phyloP scores from a whole-genome alignment of 371 early-diverging fungal genomes.

The Batkoa obscura region DNA sequence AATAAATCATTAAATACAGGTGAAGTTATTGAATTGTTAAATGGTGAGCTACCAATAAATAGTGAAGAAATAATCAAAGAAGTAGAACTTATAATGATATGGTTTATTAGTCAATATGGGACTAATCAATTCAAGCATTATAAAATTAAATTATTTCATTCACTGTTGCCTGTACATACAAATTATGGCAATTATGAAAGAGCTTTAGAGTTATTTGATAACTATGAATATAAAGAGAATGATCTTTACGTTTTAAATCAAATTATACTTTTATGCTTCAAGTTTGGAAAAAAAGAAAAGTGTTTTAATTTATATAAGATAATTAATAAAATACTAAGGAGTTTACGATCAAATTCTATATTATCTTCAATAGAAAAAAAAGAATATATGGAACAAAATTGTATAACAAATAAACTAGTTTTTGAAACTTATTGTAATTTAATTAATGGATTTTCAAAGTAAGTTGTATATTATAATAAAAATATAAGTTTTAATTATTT shows the following conservation, averaged over 20 bases:
- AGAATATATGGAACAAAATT: neutral
- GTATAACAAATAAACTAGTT: neutral
- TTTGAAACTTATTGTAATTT: neutral
- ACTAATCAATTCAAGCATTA: neutral
- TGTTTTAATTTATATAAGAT: too few species aligned
- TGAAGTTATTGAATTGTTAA: neutral
- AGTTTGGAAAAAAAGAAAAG: too few species aligned
- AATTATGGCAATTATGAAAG: neutral
- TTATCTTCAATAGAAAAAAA: neutral
- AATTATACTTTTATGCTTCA: too few species aligned
- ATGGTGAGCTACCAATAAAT: neutral
- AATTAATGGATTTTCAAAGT: conserved; percentile 1
- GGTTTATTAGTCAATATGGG: neutral
- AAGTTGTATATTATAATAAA: neutral
- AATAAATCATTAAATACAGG: neutral
- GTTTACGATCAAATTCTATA: neutral
- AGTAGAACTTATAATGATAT: neutral
- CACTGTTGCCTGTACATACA: neutral
- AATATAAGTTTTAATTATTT: too few species aligned
- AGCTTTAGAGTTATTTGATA: neutral
- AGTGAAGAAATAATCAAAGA: neutral
- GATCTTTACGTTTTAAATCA: too few species aligned
- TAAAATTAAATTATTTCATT: neutral
- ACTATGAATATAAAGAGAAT: neutral
- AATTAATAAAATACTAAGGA: neutral